Evolutionary conservation across 1,284 basidiomycete genomes (phyloP), one percentile per base, ranked within the genome.

Genomic region (Fomes fomentarius): DNA sequence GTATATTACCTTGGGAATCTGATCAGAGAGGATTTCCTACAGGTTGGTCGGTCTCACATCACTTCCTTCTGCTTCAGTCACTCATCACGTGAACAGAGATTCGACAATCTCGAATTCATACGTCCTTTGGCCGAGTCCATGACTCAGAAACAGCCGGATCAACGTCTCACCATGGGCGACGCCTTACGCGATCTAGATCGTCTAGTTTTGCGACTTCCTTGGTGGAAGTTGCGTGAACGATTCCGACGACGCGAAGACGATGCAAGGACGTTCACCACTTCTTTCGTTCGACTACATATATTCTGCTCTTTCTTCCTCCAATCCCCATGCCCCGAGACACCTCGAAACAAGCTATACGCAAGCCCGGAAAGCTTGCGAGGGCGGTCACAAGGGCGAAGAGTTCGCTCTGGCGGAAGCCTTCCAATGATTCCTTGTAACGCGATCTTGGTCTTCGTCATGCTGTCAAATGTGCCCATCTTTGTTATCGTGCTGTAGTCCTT

Each of bases 101-200:
- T 7, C 12, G 6, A 6, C 28, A 30, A 30, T 30, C 28, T 30
- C 7, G 28, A 6, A 12, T 30, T 30, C 28, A 30, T 30, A 12
- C 6, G 28, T 12, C 7, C 6, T 12, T 47, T 54, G 12, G 38
- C 50, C 21, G 34, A 15, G 14, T 25, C 21, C 11, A 54, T 54
- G 52, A 35, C 46, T 6, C 37, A 44, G 10, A 22, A 38, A 26
- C 47, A 45, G 0, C 52, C 52, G 15, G 21, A 17, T 19, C n/a
- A 10, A 19, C 52, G 52, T 22, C 52, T 47, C 21, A 44, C 35
- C 12, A 54, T 54, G 47, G 52, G 50, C 35, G 47, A 50, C 10
- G 52, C 30, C 21, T 54, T 12, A 26, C 25, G 19, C 26, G 10
- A 14, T 50, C 45, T 25, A 34, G 31, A 14, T 19, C 30, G 3